Percentiles rank a stretch among this genome's conserved stretches.
These are phyloP conservation scores for Cryptococcus sp. DNA, from an alignment of 1,284 basidiomycete genomes.

Conservation along the genomic window DNA sequence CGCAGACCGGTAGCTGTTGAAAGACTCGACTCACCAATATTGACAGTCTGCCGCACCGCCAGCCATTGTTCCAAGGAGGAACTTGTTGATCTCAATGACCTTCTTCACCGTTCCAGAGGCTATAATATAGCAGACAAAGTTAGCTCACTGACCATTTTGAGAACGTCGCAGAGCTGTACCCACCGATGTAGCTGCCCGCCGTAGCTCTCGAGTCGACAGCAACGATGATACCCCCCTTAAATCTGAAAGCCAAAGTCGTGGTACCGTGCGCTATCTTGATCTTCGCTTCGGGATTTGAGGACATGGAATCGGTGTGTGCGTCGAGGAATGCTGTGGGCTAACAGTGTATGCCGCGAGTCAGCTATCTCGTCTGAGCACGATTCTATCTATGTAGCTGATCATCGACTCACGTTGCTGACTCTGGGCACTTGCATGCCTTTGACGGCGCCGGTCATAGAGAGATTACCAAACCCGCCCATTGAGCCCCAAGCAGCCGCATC, in stretches of 20 bases:
- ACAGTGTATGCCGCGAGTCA: not conserved
- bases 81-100: constrained; percentile 99
- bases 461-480: constrained; percentile 69
- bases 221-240: constrained; percentile 92
- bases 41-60: constrained; percentile 80
- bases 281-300: constrained; percentile 79
- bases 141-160: not conserved
- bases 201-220: constrained; percentile 96
- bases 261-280: constrained; percentile 99
- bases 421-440: constrained; percentile 48
- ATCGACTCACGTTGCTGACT: constrained; percentile 48
- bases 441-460: constrained; percentile 43
- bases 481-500: constrained; percentile 76
- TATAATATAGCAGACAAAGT: constrained; percentile 43
- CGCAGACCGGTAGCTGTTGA: no score
- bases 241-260: constrained; percentile 96
- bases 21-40: constrained; percentile 55
- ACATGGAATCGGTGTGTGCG: constrained; percentile 88
- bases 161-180: constrained; percentile 33
- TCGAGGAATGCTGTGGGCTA: constrained; percentile 88
- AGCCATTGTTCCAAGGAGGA: constrained; percentile 97
- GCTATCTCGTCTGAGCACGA: not conserved
- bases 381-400: not conserved
- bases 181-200: constrained; percentile 94
- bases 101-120: constrained; percentile 96